phyloP scores from a whole-genome alignment of 2,329 filamentous ascomycete genomes.

The Nemania diffusa region DNA sequence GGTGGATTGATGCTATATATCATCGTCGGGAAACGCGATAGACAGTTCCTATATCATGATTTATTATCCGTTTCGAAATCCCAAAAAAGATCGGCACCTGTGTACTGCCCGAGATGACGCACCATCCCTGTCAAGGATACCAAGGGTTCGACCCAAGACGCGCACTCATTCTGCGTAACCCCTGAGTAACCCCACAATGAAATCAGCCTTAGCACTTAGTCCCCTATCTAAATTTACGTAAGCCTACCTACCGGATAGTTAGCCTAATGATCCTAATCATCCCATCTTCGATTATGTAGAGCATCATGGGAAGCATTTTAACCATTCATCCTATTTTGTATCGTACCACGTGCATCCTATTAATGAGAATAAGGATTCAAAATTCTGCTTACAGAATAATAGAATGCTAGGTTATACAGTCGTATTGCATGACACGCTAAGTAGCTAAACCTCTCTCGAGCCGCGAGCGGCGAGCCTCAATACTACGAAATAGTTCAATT shows the following conservation, averaged over 20 bases:
- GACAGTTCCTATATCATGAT: background rate
- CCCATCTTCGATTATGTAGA: too few relatives aligned
- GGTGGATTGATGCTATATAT: constrained; percentile 7
- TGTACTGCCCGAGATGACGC: background rate
- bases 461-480: too few relatives aligned
- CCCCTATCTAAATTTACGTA: background rate
- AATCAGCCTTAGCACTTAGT: background rate
- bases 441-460: too few relatives aligned
- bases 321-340: too few relatives aligned
- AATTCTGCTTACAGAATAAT: too few relatives aligned
- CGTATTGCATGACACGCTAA: too few relatives aligned
- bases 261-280: background rate
- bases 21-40: background rate
- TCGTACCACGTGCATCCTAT: too few relatives aligned
- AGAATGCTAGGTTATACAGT: too few relatives aligned
- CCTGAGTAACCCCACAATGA: background rate
- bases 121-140: background rate
- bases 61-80: background rate
- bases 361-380: too few relatives aligned
- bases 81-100: background rate
- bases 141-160: constrained; percentile 5
- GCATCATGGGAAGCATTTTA: too few relatives aligned
- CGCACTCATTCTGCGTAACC: constrained; percentile 20
- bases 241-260: background rate
- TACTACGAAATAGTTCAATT: too few relatives aligned